Percentiles rank a stretch among this genome's conserved stretches.
These are phyloP conservation scores for Venturia oleaginea DNA, from an alignment of 2,329 filamentous ascomycete species.

Conservation along the genomic window DNA sequence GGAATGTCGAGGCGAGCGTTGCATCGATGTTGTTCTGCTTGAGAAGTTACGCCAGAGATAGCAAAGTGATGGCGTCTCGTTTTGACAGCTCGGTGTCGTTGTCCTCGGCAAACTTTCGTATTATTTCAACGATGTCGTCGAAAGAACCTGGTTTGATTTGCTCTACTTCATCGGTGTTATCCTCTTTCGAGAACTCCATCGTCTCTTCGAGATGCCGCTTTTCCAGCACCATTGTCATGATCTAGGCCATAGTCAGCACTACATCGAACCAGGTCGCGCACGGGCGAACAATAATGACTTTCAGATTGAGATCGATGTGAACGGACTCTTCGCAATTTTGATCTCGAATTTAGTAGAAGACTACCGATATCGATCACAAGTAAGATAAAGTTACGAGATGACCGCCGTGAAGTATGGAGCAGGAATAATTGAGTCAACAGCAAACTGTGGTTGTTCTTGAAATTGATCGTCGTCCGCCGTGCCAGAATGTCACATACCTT, in stretches of 20 bases:
- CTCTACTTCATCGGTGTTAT: background rate
- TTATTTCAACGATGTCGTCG: background rate
- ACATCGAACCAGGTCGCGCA: background rate
- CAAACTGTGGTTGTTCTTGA: background rate
- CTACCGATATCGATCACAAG: too few species aligned
- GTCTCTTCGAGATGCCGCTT: slow-evolving; percentile 5
- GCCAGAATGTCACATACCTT: slow-evolving; percentile 38
- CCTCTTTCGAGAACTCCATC: background rate
- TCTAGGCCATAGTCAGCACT: slow-evolving; percentile 19
- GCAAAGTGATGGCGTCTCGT: slow-evolving; percentile 26
- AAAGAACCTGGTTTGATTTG: background rate
- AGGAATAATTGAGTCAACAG: too few species aligned
- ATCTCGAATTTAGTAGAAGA: too few species aligned
- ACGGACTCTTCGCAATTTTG: too few species aligned
- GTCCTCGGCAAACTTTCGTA: background rate
- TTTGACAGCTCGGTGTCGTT: slow-evolving; percentile 20
- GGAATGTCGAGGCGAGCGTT: slow-evolving; percentile 30
- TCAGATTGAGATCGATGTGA: too few species aligned
- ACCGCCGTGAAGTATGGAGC: too few species aligned
- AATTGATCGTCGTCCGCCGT: slow-evolving; percentile 6
- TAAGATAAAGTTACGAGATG: too few species aligned
- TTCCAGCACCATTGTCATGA: slow-evolving; percentile 43
- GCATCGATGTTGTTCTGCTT: slow-evolving; percentile 21
- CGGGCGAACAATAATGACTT: background rate
- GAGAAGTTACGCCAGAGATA: slow-evolving; percentile 27